These are phyloP conservation scores for Phlebiopsis gigantea DNA, from an alignment of 768 basidiomycete genomes.

Conservation along the genomic window DNA sequence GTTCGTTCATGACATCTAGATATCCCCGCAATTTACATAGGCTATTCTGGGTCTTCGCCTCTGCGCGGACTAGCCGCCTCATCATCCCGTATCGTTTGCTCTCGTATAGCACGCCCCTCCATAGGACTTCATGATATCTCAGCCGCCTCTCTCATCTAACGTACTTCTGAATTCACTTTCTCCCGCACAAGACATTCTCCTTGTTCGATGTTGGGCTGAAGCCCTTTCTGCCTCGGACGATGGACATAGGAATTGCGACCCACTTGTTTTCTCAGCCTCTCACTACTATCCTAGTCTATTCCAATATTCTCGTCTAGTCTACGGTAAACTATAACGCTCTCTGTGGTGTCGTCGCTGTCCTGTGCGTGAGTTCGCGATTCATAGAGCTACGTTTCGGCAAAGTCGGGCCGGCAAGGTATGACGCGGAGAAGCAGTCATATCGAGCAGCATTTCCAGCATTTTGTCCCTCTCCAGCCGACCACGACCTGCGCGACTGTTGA, in stretches of 20 bases:
- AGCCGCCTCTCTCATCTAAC: not conserved
- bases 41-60: conserved; percentile 12
- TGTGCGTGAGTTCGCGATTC: not conserved
- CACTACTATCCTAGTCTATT: not conserved
- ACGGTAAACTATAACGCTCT: not conserved
- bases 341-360: not conserved
- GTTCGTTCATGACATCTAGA: conserved; percentile 19
- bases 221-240: not conserved
- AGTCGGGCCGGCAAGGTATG: too few species aligned
- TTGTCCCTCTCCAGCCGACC: too few species aligned
- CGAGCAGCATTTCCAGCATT: too few species aligned
- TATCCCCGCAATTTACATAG: conserved; percentile 24
- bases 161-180: conserved; percentile 3
- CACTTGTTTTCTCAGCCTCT: not conserved
- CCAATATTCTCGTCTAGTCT: not conserved
- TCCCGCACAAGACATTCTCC: not conserved
- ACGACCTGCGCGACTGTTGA: too few species aligned
- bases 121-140: conserved; percentile 6
- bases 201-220: not conserved
- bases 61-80: not conserved
- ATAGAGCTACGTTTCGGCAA: too few species aligned
- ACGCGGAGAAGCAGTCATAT: too few species aligned
- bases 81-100: conserved; percentile 5
- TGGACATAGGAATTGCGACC: not conserved
- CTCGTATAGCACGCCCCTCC: conserved; percentile 2